Evolutionary conservation across 495 filamentous ascomycete species (phyloP).

Genomic region (Aspergillus bridgeri): DNA sequence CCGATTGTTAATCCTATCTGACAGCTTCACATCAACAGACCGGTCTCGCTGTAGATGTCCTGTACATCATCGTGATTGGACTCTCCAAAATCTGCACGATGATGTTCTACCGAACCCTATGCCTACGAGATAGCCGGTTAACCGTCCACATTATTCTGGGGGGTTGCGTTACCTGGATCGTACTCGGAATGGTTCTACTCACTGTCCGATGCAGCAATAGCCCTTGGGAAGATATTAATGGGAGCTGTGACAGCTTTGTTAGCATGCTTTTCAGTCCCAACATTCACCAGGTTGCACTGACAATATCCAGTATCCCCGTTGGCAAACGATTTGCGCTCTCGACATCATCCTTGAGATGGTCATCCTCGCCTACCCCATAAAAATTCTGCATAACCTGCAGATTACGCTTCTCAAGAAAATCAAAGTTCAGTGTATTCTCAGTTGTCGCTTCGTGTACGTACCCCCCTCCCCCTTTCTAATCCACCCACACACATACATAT

Average conservation of each 20-base stretch:
- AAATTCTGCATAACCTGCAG: conserved; percentile 19
- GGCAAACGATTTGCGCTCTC: conserved; percentile 23
- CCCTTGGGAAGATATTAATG: neutral
- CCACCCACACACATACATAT: neutral
- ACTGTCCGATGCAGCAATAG: neutral
- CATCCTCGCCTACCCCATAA: conserved; percentile 16
- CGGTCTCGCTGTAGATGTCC: conserved; percentile 17
- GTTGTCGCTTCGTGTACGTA: conserved; percentile 24
- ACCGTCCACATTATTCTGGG: neutral
- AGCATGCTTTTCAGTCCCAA: neutral
- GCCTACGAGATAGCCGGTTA: neutral
- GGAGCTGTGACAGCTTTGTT: neutral
- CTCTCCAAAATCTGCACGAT: conserved; percentile 17
- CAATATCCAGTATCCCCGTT: conserved; percentile 21
- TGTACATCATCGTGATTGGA: conserved; percentile 17
- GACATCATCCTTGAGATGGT: conserved; percentile 24
- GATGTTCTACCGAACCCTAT: conserved; percentile 13
- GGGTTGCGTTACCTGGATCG: neutral
- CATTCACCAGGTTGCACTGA: too few relatives aligned
- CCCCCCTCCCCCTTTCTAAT: neutral
- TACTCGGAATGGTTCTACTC: neutral
- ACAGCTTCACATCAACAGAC: neutral
- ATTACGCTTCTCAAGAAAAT: conserved; percentile 18
- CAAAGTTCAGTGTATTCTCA: conserved; percentile 18
- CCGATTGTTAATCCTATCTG: neutral